A percentile compares a stretch with the other conserved stretches of the same genome.
These are phyloP conservation scores for Talaromyces borbonicus DNA, from an alignment of 495 filamentous ascomycete species.

Conservation along the genomic window DNA sequence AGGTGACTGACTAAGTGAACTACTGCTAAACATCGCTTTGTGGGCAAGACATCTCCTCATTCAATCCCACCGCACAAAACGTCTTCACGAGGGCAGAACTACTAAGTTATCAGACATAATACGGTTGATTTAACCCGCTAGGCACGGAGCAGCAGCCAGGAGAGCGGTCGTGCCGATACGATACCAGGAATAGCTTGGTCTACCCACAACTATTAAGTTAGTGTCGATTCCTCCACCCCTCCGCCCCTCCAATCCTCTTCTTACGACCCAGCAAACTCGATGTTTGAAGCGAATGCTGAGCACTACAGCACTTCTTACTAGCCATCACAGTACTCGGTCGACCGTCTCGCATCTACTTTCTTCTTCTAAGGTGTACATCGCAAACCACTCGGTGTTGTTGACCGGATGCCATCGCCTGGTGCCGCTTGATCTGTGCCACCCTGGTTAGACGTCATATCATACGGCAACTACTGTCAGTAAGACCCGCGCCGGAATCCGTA, in stretches of 20 bases:
- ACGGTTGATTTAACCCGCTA: no score
- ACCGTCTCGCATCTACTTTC: background rate
- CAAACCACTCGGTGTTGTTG: background rate
- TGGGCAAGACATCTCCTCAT: no score
- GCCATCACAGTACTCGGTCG: background rate
- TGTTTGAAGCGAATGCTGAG: background rate
- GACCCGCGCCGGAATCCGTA: background rate
- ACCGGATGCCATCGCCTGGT: background rate
- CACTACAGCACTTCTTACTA: no score
- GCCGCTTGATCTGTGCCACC: background rate
- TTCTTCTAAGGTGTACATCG: background rate
- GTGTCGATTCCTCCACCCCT: conserved; percentile 3
- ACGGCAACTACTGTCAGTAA: conserved; percentile 3
- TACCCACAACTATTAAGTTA: no score
- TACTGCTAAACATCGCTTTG: no score
- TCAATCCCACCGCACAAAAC: no score
- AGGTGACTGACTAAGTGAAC: no score
- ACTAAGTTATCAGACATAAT: no score
- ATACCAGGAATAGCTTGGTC: no score
- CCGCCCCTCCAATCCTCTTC: conserved; percentile 4
- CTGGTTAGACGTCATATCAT: background rate
- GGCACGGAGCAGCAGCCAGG: no score
- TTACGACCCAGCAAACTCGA: conserved; percentile 1
- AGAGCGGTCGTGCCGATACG: no score
- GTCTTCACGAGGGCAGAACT: no score